Conservation (phyloP, 2,329 filamentous ascomycete species). For the Penicillium glabrum region DNA sequence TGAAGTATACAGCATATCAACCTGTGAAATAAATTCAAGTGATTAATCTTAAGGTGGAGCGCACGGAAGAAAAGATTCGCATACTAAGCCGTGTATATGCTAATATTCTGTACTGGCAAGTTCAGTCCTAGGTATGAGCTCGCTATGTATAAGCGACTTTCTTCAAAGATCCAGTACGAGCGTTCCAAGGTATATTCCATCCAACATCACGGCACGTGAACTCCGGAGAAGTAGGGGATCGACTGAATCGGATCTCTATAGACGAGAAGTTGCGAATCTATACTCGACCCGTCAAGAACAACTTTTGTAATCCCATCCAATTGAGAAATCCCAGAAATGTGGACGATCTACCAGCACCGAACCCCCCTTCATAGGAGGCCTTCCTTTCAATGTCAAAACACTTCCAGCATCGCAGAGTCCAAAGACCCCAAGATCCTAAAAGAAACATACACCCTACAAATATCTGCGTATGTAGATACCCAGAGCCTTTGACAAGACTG, state of each 20-base stretch:
- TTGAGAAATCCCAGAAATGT: background rate
- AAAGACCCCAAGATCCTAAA: background rate
- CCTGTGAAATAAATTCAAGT: too few species aligned
- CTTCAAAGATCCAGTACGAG: too few species aligned
- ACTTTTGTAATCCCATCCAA: background rate
- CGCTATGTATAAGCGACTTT: too few species aligned
- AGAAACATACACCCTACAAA: constrained; percentile 57
- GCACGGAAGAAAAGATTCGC: too few species aligned
- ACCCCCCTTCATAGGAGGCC: background rate
- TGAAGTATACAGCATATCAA: background rate
- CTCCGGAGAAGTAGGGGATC: background rate
- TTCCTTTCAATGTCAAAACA: background rate
- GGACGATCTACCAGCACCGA: background rate
- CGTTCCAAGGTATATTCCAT: background rate
- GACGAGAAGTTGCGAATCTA: background rate
- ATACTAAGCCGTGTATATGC: too few species aligned
- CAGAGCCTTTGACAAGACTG: background rate
- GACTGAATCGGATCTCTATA: background rate
- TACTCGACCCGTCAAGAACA: background rate
- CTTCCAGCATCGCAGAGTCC: background rate
- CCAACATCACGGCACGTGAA: too few species aligned
- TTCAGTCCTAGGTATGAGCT: too few species aligned
- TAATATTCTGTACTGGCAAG: too few species aligned
- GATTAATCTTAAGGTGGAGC: too few species aligned
- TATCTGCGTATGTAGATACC: constrained; percentile 35